phyloP scores from a whole-genome alignment of 2,329 filamentous ascomycete genomes.

The Lomentospora prolificans region DNA sequence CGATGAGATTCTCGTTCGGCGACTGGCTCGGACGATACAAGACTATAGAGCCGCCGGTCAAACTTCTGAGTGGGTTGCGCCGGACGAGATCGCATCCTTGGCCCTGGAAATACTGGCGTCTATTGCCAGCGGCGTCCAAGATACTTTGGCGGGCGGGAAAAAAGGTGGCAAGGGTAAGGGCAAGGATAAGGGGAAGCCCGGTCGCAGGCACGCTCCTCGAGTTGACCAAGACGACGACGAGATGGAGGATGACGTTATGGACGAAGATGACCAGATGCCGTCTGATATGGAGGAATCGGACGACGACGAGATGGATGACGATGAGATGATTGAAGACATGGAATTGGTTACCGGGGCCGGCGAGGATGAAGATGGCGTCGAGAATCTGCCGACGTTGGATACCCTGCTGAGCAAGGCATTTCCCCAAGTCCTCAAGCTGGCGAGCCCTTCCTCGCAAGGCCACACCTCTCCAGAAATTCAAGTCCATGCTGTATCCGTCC shows the following conservation, averaged over 20 bases:
- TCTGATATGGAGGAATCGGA: slow-evolving; percentile 23
- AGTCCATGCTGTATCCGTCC: slow-evolving; percentile 44
- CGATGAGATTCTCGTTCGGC: slow-evolving; percentile 40
- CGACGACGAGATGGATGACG: slow-evolving; percentile 45
- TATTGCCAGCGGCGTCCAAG: slow-evolving; percentile 50
- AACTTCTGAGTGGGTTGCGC: slow-evolving; percentile 23
- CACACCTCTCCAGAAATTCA: slow-evolving; percentile 37
- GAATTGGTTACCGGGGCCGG: slow-evolving; percentile 48
- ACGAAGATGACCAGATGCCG: slow-evolving; percentile 24
- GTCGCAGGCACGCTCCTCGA: slow-evolving; percentile 24
- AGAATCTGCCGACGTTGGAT: slow-evolving; percentile 45
- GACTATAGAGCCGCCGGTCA: slow-evolving; percentile 13
- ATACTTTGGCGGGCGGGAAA: slow-evolving; percentile 30
- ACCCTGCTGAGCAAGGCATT: slow-evolving; percentile 34
- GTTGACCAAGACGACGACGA: slow-evolving; percentile 24
- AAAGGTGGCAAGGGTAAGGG: slow-evolving; percentile 12
- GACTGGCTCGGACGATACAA: slow-evolving; percentile 29
- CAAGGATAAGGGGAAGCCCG: slow-evolving; percentile 20
- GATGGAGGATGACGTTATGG: slow-evolving; percentile 23
- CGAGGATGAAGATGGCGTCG: slow-evolving; percentile 33
- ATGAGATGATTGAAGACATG: slow-evolving; percentile 54
- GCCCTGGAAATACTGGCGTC: slow-evolving; percentile 55
- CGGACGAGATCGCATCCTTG: slow-evolving; percentile 38
- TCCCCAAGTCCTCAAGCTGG: slow-evolving; percentile 38
- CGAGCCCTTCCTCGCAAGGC: slow-evolving; percentile 27